Base-by-base conservation (phyloP, 169 alveolate genomes). In the Plasmodium sp. region DNA sequence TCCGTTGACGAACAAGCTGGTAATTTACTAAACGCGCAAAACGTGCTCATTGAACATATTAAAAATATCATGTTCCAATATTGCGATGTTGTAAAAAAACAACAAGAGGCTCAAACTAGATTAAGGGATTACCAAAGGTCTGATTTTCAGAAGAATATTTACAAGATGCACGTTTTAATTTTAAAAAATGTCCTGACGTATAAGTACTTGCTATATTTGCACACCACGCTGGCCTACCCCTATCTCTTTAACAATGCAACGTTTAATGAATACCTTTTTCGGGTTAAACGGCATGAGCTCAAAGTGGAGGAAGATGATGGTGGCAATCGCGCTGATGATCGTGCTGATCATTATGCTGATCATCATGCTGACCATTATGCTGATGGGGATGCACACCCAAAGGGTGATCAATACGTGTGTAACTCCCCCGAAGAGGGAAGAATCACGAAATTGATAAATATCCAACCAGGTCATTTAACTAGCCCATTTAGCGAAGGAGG, bases 151-250 rank as follows among this genome's bases (percentile, higher is more conserved):
- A 88, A 80, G 18, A 83, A 88, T 43, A 79, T 88, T 77, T 79
- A 88, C 51, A 79, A 88, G 72, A 80, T 67, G 18, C 94, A 88
- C 33, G 9, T 33, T 31, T 88, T 48, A 58, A 79, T 88, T 36
- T 71, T 88, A 62, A 88, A 88, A 88, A 88, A 80, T 34, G 39
- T 80, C 22, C 72, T 88, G 43, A 88, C 94, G 16, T 88, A 80
- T 79, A 88, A 88, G 72, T 88, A 88, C 43, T 39, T 88, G 48
- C 36, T 88, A 51, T 80, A 88, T 88, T 27, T 88, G 6, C 94
- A 88, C 82, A 88, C 94, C 39, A 48, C 83, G n/a, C 84, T 88
- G 14, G 3, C 88, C 5, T 88, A 88, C 82, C 94, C 94, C 16
- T 5, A 22, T 22, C 84, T 80, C 51, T 88, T 88, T 80, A 80